phyloP scores from a whole-genome alignment of 768 basidiomycete genomes.

The Trametes elegans region DNA sequence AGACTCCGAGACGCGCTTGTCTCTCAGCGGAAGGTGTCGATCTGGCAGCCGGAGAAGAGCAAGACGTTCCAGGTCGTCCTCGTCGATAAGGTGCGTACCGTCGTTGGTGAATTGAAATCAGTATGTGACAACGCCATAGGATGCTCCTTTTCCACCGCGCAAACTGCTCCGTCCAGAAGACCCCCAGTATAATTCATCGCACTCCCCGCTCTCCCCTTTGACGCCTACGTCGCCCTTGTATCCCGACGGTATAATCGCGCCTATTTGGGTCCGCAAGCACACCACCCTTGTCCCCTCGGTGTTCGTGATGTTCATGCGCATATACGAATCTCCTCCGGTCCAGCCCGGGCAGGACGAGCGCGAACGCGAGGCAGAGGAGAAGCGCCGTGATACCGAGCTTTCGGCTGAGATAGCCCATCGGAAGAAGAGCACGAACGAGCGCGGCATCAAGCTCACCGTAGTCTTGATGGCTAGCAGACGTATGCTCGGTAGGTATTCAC shows the following conservation, averaged over 20 bases:
- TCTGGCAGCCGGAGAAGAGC: slow-evolving; percentile 72
- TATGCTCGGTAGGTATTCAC: slow-evolving; percentile 68
- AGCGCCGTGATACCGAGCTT: slow-evolving; percentile 69
- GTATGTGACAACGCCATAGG: slow-evolving; percentile 35
- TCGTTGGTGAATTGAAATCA: neutral
- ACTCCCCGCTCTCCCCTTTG: slow-evolving; percentile 93
- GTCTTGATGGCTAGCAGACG: slow-evolving; percentile 87
- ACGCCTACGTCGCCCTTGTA: slow-evolving; percentile 85
- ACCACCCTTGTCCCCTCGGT: slow-evolving; percentile 89
- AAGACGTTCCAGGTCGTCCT: slow-evolving; percentile 80
- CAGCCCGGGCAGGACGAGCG: slow-evolving; percentile 44
- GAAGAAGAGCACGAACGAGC: slow-evolving; percentile 77
- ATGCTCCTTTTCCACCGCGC: slow-evolving; percentile 82
- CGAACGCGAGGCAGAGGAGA: slow-evolving; percentile 66
- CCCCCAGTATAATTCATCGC: slow-evolving; percentile 53
- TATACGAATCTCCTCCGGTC: slow-evolving; percentile 71
- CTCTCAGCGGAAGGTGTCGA: slow-evolving; percentile 56
- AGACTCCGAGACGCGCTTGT: slow-evolving; percentile 71
- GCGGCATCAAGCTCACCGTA: slow-evolving; percentile 91
- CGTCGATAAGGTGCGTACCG: slow-evolving; percentile 65
- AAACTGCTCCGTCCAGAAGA: slow-evolving; percentile 65
- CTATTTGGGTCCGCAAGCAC: slow-evolving; percentile 98
- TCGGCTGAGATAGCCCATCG: slow-evolving; percentile 75
- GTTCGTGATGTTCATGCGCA: slow-evolving; percentile 85
- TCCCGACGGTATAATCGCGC: slow-evolving; percentile 95